phyloP scores from a whole-genome alignment of 164 flowering plant species.

The Stephania japonica region DNA sequence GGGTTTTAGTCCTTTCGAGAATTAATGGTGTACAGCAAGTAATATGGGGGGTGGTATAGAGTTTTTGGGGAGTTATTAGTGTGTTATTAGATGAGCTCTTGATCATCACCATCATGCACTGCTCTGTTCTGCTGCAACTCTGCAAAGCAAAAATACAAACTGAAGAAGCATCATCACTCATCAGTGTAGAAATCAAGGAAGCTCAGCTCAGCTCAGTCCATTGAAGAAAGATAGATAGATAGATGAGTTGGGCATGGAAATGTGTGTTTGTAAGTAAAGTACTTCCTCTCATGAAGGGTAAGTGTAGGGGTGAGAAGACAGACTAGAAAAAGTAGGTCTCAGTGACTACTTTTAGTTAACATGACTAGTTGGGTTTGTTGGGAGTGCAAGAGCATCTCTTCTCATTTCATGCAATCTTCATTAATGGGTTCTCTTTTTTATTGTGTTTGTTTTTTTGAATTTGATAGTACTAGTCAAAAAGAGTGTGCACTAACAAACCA shows the following conservation, averaged over 20 bases:
- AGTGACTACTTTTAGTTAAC: not conserved
- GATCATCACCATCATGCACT: not conserved
- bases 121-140: not conserved
- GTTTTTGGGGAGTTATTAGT: not conserved
- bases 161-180: not conserved
- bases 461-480: not conserved
- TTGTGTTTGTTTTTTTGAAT: not conserved
- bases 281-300: not conserved
- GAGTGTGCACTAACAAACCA: not conserved
- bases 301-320: not conserved
- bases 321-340: slow-evolving; percentile 5
- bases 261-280: slow-evolving; percentile 9
- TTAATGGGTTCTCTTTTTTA: not conserved
- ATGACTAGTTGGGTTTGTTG: not conserved
- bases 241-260: not conserved
- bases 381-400: not conserved
- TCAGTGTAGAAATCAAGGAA: slow-evolving; percentile 7
- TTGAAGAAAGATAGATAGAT: not conserved
- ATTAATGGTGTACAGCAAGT: not conserved
- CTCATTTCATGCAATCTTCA: not conserved
- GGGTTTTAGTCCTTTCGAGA: slow-evolving; percentile 1
- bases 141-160: slow-evolving; percentile 1
- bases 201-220: slow-evolving; percentile 6
- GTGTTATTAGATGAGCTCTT: not conserved
- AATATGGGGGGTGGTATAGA: slow-evolving; percentile 1